Conservation (phyloP, 345 rosid species). For the Tarenaya hassleriana region DNA sequence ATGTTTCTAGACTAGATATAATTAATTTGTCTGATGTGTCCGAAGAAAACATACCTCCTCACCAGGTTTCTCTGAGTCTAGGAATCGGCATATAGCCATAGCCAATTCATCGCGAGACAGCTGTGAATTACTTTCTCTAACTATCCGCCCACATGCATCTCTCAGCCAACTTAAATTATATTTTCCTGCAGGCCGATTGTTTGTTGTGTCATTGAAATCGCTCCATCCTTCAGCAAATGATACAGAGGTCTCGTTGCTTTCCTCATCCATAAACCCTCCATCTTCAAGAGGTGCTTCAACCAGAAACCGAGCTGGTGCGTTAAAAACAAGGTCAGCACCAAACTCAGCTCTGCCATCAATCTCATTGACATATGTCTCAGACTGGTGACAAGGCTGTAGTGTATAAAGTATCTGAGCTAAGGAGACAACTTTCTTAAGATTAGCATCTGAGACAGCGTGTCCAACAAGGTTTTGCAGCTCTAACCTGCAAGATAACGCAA, state of each 20-base stretch:
- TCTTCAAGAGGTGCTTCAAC: conserved; percentile 55
- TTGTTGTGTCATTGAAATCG: conserved; percentile 30
- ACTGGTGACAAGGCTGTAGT: conserved; percentile 46
- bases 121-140: conserved; percentile 57
- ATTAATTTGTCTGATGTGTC: conserved; percentile 10
- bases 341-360: conserved; percentile 47
- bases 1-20: conserved; percentile 18
- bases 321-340: conserved; percentile 73
- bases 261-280: conserved; percentile 38
- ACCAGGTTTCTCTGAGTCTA: conserved; percentile 82
- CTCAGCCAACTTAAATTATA: conserved; percentile 80
- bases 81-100: conserved; percentile 84
- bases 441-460: conserved; percentile 44
- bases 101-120: conserved; percentile 89
- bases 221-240: conserved; percentile 44
- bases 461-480: conserved; percentile 73
- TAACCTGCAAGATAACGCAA: conserved; percentile 38
- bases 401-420: conserved; percentile 46
- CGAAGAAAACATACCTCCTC: conserved; percentile 66
- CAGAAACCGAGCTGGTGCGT: conserved; percentile 69
- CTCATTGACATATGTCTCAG: conserved; percentile 35
- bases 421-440: conserved; percentile 47
- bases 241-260: conserved; percentile 31
- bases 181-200: conserved; percentile 33
- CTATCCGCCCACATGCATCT: conserved; percentile 66